Evolutionary conservation across 2,329 filamentous ascomycete species (phyloP).

Genomic region (Diplodia corticola): DNA sequence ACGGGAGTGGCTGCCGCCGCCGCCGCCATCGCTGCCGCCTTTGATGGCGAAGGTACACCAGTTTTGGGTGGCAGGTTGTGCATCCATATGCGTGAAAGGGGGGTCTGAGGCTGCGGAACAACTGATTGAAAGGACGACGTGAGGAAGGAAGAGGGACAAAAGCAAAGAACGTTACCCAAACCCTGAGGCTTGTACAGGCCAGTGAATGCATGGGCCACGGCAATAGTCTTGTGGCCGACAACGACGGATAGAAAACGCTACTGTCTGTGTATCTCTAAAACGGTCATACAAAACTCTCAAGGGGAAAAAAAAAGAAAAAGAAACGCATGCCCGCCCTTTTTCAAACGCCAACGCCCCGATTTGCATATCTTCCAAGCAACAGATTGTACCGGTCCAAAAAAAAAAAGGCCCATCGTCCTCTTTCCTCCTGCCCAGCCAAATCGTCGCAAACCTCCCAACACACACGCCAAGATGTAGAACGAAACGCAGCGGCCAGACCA

Average conservation of each 20-base stretch:
- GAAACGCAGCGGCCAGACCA: background rate
- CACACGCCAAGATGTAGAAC: too few relatives aligned
- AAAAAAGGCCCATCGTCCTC: too few relatives aligned
- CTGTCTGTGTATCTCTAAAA: background rate
- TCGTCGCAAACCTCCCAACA: too few relatives aligned
- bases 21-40: conserved; percentile 35
- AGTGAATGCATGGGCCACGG: background rate
- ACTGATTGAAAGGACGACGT: too few relatives aligned
- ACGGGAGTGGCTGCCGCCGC: conserved; percentile 27
- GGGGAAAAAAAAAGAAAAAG: background rate
- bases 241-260: background rate
- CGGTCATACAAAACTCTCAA: background rate
- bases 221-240: background rate
- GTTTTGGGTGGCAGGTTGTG: too few relatives aligned
- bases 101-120: too few relatives aligned
- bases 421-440: background rate
- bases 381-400: background rate
- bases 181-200: background rate
- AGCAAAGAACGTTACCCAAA: background rate
- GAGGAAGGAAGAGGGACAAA: too few relatives aligned
- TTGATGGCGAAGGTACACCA: conserved; percentile 30
- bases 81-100: too few relatives aligned
- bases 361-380: background rate
- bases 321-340: background rate
- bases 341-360: background rate